Percentiles rank a stretch among this genome's conserved stretches.
Evolutionary conservation across 352 stramenopile genomes (phyloP).

Genomic region (Blastocystis sp.): DNA sequence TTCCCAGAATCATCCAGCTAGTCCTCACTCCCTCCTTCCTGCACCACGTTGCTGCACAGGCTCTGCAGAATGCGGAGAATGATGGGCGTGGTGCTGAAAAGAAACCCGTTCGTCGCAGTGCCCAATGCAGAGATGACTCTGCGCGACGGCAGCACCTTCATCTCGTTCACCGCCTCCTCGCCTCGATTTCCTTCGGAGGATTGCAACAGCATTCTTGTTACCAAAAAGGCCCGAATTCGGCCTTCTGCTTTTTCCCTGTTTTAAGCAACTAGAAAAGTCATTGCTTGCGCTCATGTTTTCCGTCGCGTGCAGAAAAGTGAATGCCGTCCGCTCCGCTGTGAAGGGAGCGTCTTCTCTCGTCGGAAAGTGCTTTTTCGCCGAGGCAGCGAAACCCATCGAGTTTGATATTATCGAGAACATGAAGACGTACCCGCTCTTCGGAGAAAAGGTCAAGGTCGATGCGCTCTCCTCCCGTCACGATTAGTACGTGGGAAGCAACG

Average conservation of each 20-base stretch:
- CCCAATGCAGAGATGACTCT: conserved; percentile 9
- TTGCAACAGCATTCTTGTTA: conserved; percentile 11
- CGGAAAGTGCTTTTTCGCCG: conserved; percentile 2
- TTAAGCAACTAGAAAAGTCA: not conserved
- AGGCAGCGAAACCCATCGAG: not conserved
- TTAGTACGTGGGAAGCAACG: conserved; percentile 57
- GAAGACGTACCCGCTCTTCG: conserved; percentile 41
- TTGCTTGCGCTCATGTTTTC: not conserved
- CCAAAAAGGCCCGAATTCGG: conserved; percentile 33
- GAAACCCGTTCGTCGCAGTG: conserved; percentile 47
- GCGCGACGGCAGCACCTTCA: conserved; percentile 28
- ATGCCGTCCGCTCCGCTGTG: not conserved
- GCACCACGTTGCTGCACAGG: conserved; percentile 12
- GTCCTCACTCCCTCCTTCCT: not conserved
- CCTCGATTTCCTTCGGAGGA: not conserved
- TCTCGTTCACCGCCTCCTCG: not conserved
- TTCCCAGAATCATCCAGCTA: conserved; percentile 17
- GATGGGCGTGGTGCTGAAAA: conserved; percentile 58
- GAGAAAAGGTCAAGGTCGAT: conserved; percentile 32
- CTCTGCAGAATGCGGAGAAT: conserved; percentile 41
- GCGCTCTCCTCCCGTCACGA: not conserved
- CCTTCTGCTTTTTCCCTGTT: not conserved
- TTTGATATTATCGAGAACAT: conserved; percentile 66
- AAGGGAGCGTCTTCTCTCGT: not conserved
- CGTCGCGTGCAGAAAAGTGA: not conserved